Percentiles rank a stretch among this genome's conserved stretches.
Evolutionary conservation across 352 stramenopile genomes (phyloP).

Genomic region (Globisporangium viniferum): DNA sequence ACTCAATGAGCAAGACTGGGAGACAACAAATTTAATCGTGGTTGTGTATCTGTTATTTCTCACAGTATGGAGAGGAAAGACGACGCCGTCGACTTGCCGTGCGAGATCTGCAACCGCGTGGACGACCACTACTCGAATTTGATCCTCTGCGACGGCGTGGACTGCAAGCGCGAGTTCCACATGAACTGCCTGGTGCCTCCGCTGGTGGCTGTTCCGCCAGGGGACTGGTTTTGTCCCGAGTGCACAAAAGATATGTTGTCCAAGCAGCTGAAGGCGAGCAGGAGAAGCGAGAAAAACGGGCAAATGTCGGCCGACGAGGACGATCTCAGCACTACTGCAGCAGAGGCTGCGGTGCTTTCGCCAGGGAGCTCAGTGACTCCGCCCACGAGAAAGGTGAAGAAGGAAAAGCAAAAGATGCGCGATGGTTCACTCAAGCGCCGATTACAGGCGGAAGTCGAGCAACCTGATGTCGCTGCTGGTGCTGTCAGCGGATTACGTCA

Average conservation of each 20-base stretch:
- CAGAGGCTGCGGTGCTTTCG: constrained; percentile 15
- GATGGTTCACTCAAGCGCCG: constrained; percentile 57
- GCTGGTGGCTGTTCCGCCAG: constrained; percentile 52
- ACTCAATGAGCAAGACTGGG: constrained; percentile 1
- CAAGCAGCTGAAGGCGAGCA: constrained; percentile 25
- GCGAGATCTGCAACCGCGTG: constrained; percentile 77
- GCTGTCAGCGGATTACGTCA: constrained; percentile 26
- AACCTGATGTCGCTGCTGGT: background rate
- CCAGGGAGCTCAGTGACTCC: constrained; percentile 11
- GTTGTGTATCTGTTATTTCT: constrained; percentile 1
- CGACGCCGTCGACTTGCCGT: constrained; percentile 75
- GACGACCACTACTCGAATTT: constrained; percentile 78
- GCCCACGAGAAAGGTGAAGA: constrained; percentile 39
- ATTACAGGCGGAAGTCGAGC: constrained; percentile 28
- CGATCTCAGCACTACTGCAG: constrained; percentile 9
- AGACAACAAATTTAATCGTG: background rate
- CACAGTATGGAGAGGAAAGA: constrained; percentile 66
- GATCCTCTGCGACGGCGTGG: constrained; percentile 80
- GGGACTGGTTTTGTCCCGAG: constrained; percentile 79
- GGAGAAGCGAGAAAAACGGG: constrained; percentile 20
- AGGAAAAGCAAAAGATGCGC: constrained; percentile 58
- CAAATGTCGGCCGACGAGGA: constrained; percentile 5
- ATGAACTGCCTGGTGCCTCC: constrained; percentile 81
- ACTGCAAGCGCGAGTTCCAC: constrained; percentile 84
- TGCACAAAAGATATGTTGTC: constrained; percentile 41